Evolutionary conservation across 208 protist genomes (phyloP), one percentile per base, ranked within the genome.

Genomic region (Trypanosoma brucei): DNA sequence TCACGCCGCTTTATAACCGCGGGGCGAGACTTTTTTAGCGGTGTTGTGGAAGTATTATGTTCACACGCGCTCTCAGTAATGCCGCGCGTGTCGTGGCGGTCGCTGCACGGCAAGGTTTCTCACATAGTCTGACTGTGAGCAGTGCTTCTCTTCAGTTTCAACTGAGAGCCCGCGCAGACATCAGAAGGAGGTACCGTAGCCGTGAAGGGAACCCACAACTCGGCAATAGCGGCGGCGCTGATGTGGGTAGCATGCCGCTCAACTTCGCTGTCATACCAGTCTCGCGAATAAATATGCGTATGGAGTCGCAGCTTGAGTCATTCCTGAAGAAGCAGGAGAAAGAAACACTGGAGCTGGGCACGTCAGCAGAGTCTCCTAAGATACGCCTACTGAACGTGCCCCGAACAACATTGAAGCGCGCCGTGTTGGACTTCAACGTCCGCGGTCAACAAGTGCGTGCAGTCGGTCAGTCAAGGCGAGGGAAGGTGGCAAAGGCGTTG

Each of bases 391-490:
- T 69, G 11, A 68, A 72, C 42, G 71, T 88, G 9, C 76, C 72
- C 1, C 70, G 70, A 46, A 59, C 71, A 11, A 70, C 69, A 1
- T 39, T 83, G 39, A 86, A 82, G 65, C 78, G 81, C 4, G 78
- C 71, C 5, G 70, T 76, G 31, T 55, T 92, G 59, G 48, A 54
- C 1, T 79, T 92, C 35, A 36, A 51, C 6, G 51, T 90, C 3
- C 6, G 57, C 1, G 62, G 46, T 5, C 50, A 30, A 30, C 13
- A 55, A 5, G 74, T 88, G 33, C 45, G 48, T 6, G 88, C 84
- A 7, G 70, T 90, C 30, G 87, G 87, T 13, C 73, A 89, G 52
- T 83, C 88, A 9, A 70, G 38, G 7, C 77, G 79, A 36, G 62
- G 65, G 35, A 88, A 88, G 59, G 57, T 55, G 5, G 79, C 88